Evolutionary conservation across 352 stramenopile genomes (phyloP), one percentile per base, ranked within the genome.

Genomic region (Aphanomyces stellatus): DNA sequence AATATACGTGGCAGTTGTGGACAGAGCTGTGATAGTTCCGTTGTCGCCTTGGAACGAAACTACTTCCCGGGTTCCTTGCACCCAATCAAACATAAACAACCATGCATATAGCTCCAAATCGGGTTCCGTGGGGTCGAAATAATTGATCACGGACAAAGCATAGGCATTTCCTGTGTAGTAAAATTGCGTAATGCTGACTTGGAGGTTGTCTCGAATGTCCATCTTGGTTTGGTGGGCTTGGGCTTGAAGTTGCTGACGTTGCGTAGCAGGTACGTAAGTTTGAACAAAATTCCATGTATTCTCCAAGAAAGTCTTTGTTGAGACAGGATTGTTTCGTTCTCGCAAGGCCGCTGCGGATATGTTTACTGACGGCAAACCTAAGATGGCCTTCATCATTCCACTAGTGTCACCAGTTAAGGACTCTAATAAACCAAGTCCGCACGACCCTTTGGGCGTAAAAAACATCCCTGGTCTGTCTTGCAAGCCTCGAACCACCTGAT

Each of bases 21-120:
- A 51, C 35, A 67, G 27, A 19, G 51, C 3, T 6, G 41, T 67
- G 10, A 67, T 7, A 6, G 5, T 67, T 6, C 42, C 49, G 4
- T 8, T 67, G 41, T 67, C 60, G 11, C 60, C 60, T 35, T 56
- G 33, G 33, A 67, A 67, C n/a, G 43, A 34, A 11, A 67, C 34
- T 2, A 49, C 60, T 37, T 67, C 60, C 4, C 60, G 41, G 13
- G 37, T 37, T 1, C 60, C 60, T 22, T 57, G 22, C 3, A 67
- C 60, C 60, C 60, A 67, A 24, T 67, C 42, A 19, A 57, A 67
- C 4, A 57, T 15, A 28, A 55, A 67, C n/a, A 51, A 25, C 60
- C 60, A 67, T n/a, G 41, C 60, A 24, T 57, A 57, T 13, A 67
- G 28, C 11, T 42, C 33, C 25, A 67, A 67, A 28, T 46, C 49